A percentile compares a stretch with the other conserved stretches of the same genome.
Evolutionary conservation across 2,329 filamentous ascomycete genomes (phyloP).

Genomic region (Fusarium sp.): DNA sequence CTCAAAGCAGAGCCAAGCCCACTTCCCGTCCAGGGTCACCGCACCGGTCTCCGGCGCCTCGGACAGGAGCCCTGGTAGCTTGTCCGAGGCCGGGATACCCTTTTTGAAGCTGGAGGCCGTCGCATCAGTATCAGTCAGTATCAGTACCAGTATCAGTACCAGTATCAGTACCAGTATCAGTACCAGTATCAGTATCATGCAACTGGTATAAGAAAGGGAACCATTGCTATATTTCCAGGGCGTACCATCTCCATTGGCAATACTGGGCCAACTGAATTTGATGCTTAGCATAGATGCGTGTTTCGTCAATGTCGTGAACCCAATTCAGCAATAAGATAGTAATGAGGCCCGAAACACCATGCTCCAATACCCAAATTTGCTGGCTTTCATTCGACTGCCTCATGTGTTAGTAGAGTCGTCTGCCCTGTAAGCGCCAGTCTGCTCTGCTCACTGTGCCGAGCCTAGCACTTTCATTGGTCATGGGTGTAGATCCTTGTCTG

Average conservation of each 20-base stretch:
- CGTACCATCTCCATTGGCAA: constrained; percentile 18
- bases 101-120: constrained; percentile 10
- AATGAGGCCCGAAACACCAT: constrained; percentile 34
- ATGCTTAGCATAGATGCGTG: constrained; percentile 12
- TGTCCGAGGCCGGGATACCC: constrained; percentile 32
- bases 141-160: too few relatives aligned
- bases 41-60: constrained; percentile 20
- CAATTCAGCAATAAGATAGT: constrained; percentile 4
- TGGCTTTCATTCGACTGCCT: background rate
- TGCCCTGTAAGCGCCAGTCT: constrained; percentile 16
- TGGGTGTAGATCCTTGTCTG: constrained; percentile 1
- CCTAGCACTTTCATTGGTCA: constrained; percentile 39
- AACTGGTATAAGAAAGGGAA: constrained; percentile 1
- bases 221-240: constrained; percentile 4
- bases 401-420: background rate
- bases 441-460: constrained; percentile 10
- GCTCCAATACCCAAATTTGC: constrained; percentile 14
- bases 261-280: background rate
- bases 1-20: constrained; percentile 6
- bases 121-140: constrained; percentile 8
- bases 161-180: too few relatives aligned
- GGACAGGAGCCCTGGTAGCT: constrained; percentile 1
- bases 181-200: constrained; percentile 17
- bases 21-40: constrained; percentile 32
- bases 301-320: constrained; percentile 6